Percentiles rank a stretch among this genome's conserved stretches.
phyloP scores from a whole-genome alignment of 331 rosid genomes.

The Spiraea crenata region DNA sequence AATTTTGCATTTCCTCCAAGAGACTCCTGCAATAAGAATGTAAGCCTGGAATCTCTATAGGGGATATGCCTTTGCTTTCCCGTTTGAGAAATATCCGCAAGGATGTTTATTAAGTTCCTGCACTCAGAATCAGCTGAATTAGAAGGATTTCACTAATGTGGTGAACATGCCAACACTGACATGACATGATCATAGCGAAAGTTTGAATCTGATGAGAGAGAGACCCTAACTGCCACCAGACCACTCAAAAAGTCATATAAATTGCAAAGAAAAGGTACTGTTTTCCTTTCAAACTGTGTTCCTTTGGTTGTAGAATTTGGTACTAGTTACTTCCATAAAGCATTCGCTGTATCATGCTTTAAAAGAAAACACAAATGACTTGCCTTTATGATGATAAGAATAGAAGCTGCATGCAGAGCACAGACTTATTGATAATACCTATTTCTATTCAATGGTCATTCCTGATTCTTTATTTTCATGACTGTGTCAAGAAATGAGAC shows the following conservation, averaged over 20 bases:
- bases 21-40: slow-evolving; percentile 94
- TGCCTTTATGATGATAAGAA: too few species aligned
- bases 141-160: slow-evolving; percentile 21
- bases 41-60: slow-evolving; percentile 91
- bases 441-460: too few species aligned
- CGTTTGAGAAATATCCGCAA: slow-evolving; percentile 95
- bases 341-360: too few species aligned
- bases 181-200: background rate
- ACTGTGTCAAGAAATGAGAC: too few species aligned
- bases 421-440: too few species aligned
- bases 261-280: too few species aligned
- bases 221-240: background rate
- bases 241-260: background rate
- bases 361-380: too few species aligned
- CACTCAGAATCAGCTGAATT: slow-evolving; percentile 36
- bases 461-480: too few species aligned
- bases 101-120: slow-evolving; percentile 98
- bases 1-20: slow-evolving; percentile 98
- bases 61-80: slow-evolving; percentile 98
- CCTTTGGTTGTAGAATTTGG: background rate
- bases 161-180: slow-evolving; percentile 1
- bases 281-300: background rate
- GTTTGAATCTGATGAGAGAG: background rate
- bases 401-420: too few species aligned
- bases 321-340: too few species aligned